Base-by-base conservation (phyloP, 805 yeast genomes). In the Candida nitratophila region DNA sequence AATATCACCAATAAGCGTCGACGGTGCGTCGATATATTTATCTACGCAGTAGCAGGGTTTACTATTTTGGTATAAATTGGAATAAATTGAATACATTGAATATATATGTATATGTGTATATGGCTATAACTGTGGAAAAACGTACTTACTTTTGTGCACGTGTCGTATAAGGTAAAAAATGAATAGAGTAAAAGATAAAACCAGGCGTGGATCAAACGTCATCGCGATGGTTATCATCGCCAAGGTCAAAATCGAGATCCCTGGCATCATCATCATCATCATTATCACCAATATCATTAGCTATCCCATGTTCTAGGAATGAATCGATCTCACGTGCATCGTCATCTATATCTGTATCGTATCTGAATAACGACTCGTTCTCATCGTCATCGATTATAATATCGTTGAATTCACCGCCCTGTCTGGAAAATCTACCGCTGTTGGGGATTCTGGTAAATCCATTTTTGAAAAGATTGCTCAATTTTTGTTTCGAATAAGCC, bases 271-370 rank as follows among this genome's bases (percentile, higher is more conserved):
- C 50, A 20, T 57, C 55, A 31, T 61, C 60, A 29, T 58, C 63
- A 30, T 59, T 68, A 32, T 55, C 65, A 9, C 63, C 68, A 37
- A 65, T 60, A 36, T 66, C 71, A 46, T 54, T 41, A 26, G 47
- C 37, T 19, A 47, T 40, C 1, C 58, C 61, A 43, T 53, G 54
- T 21, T 66, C 69, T 15, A 70, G 50, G 42, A 73, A 67, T 35
- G 69, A 64, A 39, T 70, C 69, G 31, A 74, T 60, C 43, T 72
- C 76, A 39, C 70, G 63, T 0, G 79, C 79, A 55, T 74, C 79
- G 39, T 70, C 76, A 42, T 72, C 77, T 42, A 63, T 69, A 47
- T 57, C 57, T 21, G 56, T 53, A 27, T 53, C 57, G 35, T 64
- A 63, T 39, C 64, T 56, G 45, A 64, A 55, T 40, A 64, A 53